Conservation (phyloP, 2,329 filamentous ascomycete species). For the Alternaria sp. region DNA sequence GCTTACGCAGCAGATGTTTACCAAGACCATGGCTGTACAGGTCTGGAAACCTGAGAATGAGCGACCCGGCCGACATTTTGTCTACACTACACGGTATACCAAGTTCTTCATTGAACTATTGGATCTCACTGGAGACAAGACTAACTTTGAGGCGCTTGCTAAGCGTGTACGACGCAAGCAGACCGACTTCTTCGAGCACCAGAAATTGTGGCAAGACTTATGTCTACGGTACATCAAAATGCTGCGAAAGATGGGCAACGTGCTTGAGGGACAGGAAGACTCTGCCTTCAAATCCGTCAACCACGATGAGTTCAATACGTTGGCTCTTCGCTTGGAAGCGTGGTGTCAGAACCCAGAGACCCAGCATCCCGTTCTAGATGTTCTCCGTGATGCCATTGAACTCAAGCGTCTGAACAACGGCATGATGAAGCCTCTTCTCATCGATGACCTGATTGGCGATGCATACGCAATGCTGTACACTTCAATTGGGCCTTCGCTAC, state of each 20-base stretch:
- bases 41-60: conserved; percentile 95
- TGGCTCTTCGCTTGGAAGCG: conserved; percentile 64
- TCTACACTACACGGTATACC: conserved; percentile 87
- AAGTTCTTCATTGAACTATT: conserved; percentile 80
- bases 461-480: conserved; percentile 80
- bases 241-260: conserved; percentile 62
- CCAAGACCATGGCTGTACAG: conserved; percentile 92
- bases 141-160: conserved; percentile 77
- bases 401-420: conserved; percentile 82
- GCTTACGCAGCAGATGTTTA: conserved; percentile 83
- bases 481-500: conserved; percentile 67
- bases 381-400: conserved; percentile 70
- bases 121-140: conserved; percentile 74
- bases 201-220: conserved; percentile 67
- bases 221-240: conserved; percentile 64
- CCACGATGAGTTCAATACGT: conserved; percentile 68
- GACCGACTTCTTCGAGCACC: conserved; percentile 72
- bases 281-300: conserved; percentile 67
- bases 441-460: conserved; percentile 94
- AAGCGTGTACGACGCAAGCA: conserved; percentile 82
- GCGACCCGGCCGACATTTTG: conserved; percentile 82
- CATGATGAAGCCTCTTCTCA: conserved; percentile 81
- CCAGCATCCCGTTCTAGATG: conserved; percentile 61
- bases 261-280: conserved; percentile 69
- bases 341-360: conserved; percentile 62